Conservation (phyloP, 2,329 filamentous ascomycete species). For the Huntiella savannae region DNA sequence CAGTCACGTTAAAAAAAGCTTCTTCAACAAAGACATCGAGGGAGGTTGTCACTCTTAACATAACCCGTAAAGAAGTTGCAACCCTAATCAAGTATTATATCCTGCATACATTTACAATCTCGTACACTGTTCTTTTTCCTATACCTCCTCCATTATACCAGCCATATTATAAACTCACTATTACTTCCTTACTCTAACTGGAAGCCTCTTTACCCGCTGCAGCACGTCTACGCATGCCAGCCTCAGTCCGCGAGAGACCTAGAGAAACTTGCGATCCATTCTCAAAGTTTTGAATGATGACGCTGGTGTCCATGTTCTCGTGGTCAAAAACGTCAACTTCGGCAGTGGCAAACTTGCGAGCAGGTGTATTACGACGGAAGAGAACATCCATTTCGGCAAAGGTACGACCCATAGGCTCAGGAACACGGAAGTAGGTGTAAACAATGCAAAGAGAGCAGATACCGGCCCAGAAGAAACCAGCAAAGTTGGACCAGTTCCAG, state of each 20-base stretch:
- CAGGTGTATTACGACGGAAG: slow-evolving; percentile 21
- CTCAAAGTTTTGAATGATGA: slow-evolving; percentile 9
- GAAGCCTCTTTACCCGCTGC: slow-evolving; percentile 6
- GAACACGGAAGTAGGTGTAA: slow-evolving; percentile 33
- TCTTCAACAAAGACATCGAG: too few relatives aligned
- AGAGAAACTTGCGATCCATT: slow-evolving; percentile 10
- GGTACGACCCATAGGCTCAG: slow-evolving; percentile 32
- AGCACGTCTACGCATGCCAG: slow-evolving; percentile 7
- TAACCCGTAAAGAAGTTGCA: too few relatives aligned
- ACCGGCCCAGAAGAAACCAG: slow-evolving; percentile 63
- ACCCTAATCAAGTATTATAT: too few relatives aligned
- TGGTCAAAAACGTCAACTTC: slow-evolving; percentile 12
- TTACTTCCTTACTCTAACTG: background rate
- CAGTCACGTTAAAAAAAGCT: too few relatives aligned
- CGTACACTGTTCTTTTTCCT: background rate
- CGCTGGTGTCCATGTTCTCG: slow-evolving; percentile 11
- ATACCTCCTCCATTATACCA: background rate
- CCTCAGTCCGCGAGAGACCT: slow-evolving; percentile 1
- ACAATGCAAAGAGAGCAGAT: slow-evolving; percentile 25
- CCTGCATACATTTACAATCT: too few relatives aligned
- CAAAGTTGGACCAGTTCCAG: slow-evolving; percentile 77
- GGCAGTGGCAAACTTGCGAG: slow-evolving; percentile 20
- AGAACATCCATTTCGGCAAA: slow-evolving; percentile 26
- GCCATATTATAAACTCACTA: background rate
- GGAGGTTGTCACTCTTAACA: too few relatives aligned